Percentiles rank a stretch among this genome's conserved stretches.
Evolutionary conservation across 495 filamentous ascomycete species (phyloP).

Genomic region (Trypethelium eluteriae): DNA sequence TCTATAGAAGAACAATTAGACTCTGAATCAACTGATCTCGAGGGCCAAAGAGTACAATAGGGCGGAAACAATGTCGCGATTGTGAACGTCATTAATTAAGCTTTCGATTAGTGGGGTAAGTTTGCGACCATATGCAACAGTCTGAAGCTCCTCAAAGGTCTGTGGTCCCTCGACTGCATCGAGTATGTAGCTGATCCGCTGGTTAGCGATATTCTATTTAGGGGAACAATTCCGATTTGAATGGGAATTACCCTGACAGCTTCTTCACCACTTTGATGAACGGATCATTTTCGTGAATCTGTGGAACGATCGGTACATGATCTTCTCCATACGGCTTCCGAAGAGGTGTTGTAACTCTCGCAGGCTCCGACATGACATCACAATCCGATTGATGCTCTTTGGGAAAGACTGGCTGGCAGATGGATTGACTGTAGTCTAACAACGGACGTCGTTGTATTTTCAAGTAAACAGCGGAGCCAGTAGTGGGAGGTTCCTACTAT

Average conservation of each 20-base stretch:
- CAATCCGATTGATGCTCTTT: neutral
- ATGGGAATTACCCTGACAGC: neutral
- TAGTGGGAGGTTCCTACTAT: too few relatives aligned
- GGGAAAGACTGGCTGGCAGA: neutral
- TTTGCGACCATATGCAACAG: conserved; percentile 54
- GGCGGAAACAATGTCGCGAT: conserved; percentile 68
- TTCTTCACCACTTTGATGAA: conserved; percentile 1
- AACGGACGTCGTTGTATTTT: too few relatives aligned
- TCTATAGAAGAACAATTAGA: conserved; percentile 38
- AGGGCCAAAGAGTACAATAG: conserved; percentile 53
- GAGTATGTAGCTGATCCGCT: conserved; percentile 50
- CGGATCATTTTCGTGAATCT: neutral
- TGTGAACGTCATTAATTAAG: conserved; percentile 56
- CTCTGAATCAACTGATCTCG: neutral
- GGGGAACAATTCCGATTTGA: neutral
- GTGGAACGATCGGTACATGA: neutral
- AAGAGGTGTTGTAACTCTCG: neutral
- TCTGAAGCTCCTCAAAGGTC: conserved; percentile 74
- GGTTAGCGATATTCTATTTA: neutral
- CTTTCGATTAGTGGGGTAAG: conserved; percentile 59
- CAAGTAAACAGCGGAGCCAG: too few relatives aligned
- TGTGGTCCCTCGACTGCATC: conserved; percentile 57
- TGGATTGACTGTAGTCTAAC: too few relatives aligned
- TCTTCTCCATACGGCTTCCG: neutral
- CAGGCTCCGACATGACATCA: neutral